phyloP scores from a whole-genome alignment of 2,329 filamentous ascomycete species.

The Metarhizium album region DNA sequence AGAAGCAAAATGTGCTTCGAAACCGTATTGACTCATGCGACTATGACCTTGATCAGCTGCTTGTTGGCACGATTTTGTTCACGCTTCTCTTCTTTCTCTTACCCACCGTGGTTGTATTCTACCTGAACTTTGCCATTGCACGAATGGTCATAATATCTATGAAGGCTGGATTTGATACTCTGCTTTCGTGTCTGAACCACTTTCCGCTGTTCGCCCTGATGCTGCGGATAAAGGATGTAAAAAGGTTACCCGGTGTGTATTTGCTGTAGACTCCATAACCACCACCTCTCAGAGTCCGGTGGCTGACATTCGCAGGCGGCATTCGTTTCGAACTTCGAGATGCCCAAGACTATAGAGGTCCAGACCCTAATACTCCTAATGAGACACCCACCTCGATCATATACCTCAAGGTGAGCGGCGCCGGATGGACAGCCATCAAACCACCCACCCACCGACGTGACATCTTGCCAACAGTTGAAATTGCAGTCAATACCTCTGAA shows the following conservation, averaged over 20 bases:
- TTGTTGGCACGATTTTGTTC: constrained; percentile 93
- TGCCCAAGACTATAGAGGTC: constrained; percentile 42
- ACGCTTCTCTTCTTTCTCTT: constrained; percentile 90
- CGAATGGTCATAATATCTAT: constrained; percentile 90
- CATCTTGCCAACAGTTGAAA: constrained; percentile 1
- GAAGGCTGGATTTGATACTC: constrained; percentile 84
- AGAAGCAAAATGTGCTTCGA: constrained; percentile 92
- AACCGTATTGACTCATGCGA: constrained; percentile 98
- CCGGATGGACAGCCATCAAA: neutral
- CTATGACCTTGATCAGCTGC: constrained; percentile 92
- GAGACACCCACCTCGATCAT: constrained; percentile 68
- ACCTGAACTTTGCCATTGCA: constrained; percentile 88
- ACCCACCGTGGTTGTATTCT: constrained; percentile 92
- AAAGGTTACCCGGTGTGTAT: constrained; percentile 65
- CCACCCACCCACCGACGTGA: neutral
- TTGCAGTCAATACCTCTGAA: constrained; percentile 73
- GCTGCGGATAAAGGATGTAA: constrained; percentile 87
- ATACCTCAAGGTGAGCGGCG: constrained; percentile 58
- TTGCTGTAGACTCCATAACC: neutral
- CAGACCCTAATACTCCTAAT: constrained; percentile 27
- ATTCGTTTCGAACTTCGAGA: constrained; percentile 85
- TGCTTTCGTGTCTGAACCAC: constrained; percentile 89
- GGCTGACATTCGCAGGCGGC: constrained; percentile 31
- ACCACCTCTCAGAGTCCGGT: neutral
- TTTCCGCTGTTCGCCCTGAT: constrained; percentile 96